Percentiles rank a stretch among this genome's conserved stretches.
These are phyloP conservation scores for Trichoderma orchidacearum DNA, from an alignment of 495 filamentous ascomycete genomes.

Conservation along the genomic window DNA sequence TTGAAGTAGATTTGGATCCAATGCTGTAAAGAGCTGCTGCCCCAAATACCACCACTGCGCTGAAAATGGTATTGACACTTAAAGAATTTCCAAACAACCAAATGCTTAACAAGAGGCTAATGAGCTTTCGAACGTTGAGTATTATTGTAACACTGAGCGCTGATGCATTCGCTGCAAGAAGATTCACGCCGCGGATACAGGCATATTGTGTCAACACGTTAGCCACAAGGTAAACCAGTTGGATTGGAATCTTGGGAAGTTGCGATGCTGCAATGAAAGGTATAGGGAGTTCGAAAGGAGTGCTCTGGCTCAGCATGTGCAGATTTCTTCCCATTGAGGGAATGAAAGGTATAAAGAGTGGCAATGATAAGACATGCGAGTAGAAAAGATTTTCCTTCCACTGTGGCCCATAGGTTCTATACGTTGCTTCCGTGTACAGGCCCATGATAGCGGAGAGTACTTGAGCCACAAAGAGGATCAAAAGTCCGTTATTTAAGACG, in stretches of 20 bases:
- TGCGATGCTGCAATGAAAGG: conserved; percentile 12
- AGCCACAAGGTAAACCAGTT: conserved; percentile 55
- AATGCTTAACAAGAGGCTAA: conserved; percentile 79
- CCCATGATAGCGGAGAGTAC: conserved; percentile 88
- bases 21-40: conserved; percentile 81
- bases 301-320: conserved; percentile 31
- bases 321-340: conserved; percentile 37
- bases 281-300: conserved; percentile 23
- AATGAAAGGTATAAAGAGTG: conserved; percentile 45
- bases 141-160: conserved; percentile 93
- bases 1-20: conserved; percentile 33
- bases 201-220: conserved; percentile 89
- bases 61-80: conserved; percentile 57
- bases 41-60: conserved; percentile 73
- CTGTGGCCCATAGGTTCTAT: conserved; percentile 69
- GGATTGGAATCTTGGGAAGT: conserved; percentile 44
- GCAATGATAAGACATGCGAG: conserved; percentile 66
- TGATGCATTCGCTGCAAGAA: conserved; percentile 70
- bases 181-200: conserved; percentile 90
- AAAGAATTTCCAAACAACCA: conserved; percentile 84
- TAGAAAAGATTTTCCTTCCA: conserved; percentile 98
- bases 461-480: conserved; percentile 78
- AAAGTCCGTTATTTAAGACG: conserved; percentile 60
- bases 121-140: conserved; percentile 88
- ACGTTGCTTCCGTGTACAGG: conserved; percentile 83